Conservation (phyloP, 306 rosid species). For the Sicyos edulis region DNA sequence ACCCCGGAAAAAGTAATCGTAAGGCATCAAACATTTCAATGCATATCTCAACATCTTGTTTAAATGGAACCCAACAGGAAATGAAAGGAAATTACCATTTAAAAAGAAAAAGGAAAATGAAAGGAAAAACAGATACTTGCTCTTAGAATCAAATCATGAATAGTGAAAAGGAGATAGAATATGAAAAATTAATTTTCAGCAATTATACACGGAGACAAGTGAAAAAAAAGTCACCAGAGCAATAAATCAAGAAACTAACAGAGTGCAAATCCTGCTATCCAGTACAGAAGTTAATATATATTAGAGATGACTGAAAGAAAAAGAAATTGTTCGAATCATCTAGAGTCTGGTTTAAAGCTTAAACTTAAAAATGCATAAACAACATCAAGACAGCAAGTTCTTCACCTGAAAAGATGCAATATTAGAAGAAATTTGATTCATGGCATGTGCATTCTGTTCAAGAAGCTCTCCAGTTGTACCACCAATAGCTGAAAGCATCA, state of each 20-base stretch:
- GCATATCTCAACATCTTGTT: no score
- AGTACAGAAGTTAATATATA: background rate
- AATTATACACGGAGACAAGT: no score
- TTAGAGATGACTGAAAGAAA: background rate
- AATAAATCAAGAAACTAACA: background rate
- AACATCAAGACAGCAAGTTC: constrained; percentile 15
- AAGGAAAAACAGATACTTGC: no score
- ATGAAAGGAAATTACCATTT: no score
- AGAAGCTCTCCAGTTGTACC: constrained; percentile 46
- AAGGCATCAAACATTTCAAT: no score
- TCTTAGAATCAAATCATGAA: no score
- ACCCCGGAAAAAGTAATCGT: no score
- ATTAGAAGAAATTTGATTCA: constrained; percentile 44
- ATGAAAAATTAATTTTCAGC: no score
- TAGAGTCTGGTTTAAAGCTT: background rate
- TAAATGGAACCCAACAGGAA: no score
- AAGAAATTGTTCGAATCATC: background rate
- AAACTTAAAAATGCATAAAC: background rate
- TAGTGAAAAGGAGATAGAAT: no score
- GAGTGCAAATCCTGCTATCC: background rate
- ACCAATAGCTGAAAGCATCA: constrained; percentile 37
- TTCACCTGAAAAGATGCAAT: constrained; percentile 40
- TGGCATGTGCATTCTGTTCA: constrained; percentile 39
- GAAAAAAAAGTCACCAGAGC: background rate
- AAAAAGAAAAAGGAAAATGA: no score